phyloP scores from a whole-genome alignment of 257 asterid genomes.

The Gentiana macrophylla region DNA sequence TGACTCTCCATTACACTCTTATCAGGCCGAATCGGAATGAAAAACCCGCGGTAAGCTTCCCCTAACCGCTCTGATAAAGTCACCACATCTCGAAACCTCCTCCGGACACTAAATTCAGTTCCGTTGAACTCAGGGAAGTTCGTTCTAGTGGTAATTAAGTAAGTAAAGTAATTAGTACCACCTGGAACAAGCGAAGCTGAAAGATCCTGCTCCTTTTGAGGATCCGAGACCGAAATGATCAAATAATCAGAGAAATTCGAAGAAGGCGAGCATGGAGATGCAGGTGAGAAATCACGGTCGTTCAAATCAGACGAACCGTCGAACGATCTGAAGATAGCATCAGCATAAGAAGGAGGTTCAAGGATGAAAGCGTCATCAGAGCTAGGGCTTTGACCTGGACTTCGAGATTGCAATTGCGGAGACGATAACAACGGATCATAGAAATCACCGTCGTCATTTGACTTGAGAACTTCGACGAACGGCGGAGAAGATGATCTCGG shows the following conservation, averaged over 20 bases:
- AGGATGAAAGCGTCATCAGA: conserved; percentile 50
- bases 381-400: conserved; percentile 38
- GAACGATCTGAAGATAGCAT: conserved; percentile 81
- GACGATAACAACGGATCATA: conserved; percentile 12
- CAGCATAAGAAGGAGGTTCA: conserved; percentile 99
- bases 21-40: conserved; percentile 85
- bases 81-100: conserved; percentile 86
- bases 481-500: conserved; percentile 13
- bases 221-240: conserved; percentile 68
- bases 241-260: conserved; percentile 32
- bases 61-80: conserved; percentile 65
- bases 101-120: conserved; percentile 70
- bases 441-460: conserved; percentile 11
- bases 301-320: conserved; percentile 39
- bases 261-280: conserved; percentile 25
- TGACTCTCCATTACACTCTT: conserved; percentile 93
- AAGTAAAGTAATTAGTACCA: conserved; percentile 40
- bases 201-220: conserved; percentile 65
- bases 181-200: conserved; percentile 71
- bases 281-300: conserved; percentile 38
- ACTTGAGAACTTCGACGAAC: conserved; percentile 35
- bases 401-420: conserved; percentile 12
- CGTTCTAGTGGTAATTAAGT: conserved; percentile 75
- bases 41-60: conserved; percentile 63
- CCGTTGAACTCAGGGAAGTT: conserved; percentile 52